These are phyloP conservation scores for Nemania sp. DNA, from an alignment of 2,329 filamentous ascomycete genomes.

Conservation along the genomic window DNA sequence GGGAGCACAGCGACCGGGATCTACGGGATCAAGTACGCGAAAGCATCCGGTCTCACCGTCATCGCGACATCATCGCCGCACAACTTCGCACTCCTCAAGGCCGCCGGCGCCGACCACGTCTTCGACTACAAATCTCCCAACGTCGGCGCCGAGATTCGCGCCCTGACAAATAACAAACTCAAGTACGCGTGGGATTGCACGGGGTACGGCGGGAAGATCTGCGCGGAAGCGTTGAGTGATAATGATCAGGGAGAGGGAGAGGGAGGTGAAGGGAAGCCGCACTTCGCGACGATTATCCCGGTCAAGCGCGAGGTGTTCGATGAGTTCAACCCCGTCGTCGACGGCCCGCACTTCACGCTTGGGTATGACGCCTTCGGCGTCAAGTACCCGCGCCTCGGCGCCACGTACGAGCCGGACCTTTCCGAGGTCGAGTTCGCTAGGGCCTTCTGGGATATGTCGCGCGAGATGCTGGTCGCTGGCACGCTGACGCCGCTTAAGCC, in stretches of 20 bases:
- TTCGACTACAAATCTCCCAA: conserved; percentile 39
- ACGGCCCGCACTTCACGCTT: conserved; percentile 38
- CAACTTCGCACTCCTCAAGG: conserved; percentile 43
- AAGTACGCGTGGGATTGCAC: conserved; percentile 44
- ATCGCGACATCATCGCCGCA: conserved; percentile 45
- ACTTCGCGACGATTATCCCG: conserved; percentile 17
- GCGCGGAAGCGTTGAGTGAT: conserved; percentile 23
- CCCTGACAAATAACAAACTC: conserved; percentile 27
- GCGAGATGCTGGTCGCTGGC: conserved; percentile 41
- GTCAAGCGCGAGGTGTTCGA: conserved; percentile 18
- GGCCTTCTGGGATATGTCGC: conserved; percentile 42
- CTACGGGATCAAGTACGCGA: conserved; percentile 51
- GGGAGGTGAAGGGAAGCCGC: conserved; percentile 13
- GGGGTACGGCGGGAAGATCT: conserved; percentile 26
- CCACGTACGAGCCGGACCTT: conserved; percentile 33
- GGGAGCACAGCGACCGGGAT: conserved; percentile 60
- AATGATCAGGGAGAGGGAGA: conserved; percentile 16
- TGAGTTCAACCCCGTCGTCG: conserved; percentile 41
- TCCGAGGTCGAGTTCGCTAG: conserved; percentile 31
- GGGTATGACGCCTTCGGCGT: conserved; percentile 49
- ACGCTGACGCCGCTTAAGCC: conserved; percentile 43
- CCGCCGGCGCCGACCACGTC: conserved; percentile 38
- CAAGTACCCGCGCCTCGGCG: conserved; percentile 39
- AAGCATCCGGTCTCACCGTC: conserved; percentile 45
- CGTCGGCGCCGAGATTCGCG: conserved; percentile 30